Conservation (phyloP, 2,329 filamentous ascomycete species). For the Diaporthe amygdali region DNA sequence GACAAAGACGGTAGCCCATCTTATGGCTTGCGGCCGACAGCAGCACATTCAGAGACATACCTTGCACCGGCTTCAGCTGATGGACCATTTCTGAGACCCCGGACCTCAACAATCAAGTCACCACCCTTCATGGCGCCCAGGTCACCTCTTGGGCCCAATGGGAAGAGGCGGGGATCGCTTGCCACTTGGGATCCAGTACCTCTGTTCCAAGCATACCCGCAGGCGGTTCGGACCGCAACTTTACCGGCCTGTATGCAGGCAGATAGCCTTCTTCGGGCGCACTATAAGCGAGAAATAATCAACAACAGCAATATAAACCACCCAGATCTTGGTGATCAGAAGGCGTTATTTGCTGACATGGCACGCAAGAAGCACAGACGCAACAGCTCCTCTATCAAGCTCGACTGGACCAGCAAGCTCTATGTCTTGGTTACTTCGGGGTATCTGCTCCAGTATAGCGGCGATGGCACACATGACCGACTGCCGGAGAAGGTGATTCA, state of each 20-base stretch:
- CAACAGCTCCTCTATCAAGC: slow-evolving; percentile 46
- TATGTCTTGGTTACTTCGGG: slow-evolving; percentile 75
- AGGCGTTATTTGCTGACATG: slow-evolving; percentile 41
- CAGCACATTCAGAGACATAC: slow-evolving; percentile 18
- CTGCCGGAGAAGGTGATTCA: slow-evolving; percentile 76
- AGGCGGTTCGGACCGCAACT: slow-evolving; percentile 77
- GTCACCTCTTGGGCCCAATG: slow-evolving; percentile 21
- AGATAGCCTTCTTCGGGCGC: slow-evolving; percentile 70
- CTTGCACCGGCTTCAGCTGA: slow-evolving; percentile 5
- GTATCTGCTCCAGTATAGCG: slow-evolving; percentile 76
- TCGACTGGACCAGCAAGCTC: slow-evolving; percentile 74
- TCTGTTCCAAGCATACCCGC: slow-evolving; percentile 85
- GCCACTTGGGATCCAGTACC: slow-evolving; percentile 72
- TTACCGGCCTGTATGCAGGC: slow-evolving; percentile 71
- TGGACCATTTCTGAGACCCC: background rate
- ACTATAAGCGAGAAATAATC: slow-evolving; percentile 53
- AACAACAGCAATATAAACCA: slow-evolving; percentile 11
- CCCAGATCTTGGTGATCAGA: slow-evolving; percentile 22
- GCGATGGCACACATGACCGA: slow-evolving; percentile 72
- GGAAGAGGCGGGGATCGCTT: slow-evolving; percentile 37
- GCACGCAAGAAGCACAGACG: slow-evolving; percentile 54
- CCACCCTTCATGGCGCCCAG: slow-evolving; percentile 23
- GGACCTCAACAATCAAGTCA: slow-evolving; percentile 15
- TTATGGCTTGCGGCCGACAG: slow-evolving; percentile 19
- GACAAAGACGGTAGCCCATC: slow-evolving; percentile 12